phyloP scores from a whole-genome alignment of 2,329 filamentous ascomycete species.

The Hymenoscyphus fructigenus region DNA sequence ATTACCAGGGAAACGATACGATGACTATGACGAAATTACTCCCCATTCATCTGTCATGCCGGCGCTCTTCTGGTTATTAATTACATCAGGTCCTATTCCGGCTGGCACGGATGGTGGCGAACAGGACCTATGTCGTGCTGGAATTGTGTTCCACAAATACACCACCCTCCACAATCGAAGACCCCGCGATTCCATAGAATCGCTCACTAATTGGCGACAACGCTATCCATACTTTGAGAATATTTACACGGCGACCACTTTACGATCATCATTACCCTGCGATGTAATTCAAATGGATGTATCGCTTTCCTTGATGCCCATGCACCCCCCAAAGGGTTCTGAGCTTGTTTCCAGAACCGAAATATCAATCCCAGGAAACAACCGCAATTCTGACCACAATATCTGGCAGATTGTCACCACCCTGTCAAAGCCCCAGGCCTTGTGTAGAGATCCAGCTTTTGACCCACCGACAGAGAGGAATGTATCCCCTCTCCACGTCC shows the following conservation, averaged over 20 bases:
- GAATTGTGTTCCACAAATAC: slow-evolving; percentile 29
- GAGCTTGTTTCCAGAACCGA: slow-evolving; percentile 60
- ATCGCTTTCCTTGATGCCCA: slow-evolving; percentile 57
- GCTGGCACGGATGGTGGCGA: slow-evolving; percentile 24
- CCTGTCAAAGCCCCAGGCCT: slow-evolving; percentile 55
- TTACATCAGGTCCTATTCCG: slow-evolving; percentile 24
- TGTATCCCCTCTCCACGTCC: slow-evolving; percentile 20
- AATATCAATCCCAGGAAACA: slow-evolving; percentile 54
- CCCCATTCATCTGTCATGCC: slow-evolving; percentile 26
- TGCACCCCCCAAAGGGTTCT: slow-evolving; percentile 57
- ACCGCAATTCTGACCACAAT: slow-evolving; percentile 38
- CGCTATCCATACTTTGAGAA: slow-evolving; percentile 57
- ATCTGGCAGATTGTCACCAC: slow-evolving; percentile 61
- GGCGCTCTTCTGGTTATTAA: slow-evolving; percentile 32
- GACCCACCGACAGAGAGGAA: slow-evolving; percentile 34
- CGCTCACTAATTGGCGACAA: slow-evolving; percentile 56
- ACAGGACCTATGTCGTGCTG: slow-evolving; percentile 24
- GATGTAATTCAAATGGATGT: slow-evolving; percentile 63
- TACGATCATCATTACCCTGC: slow-evolving; percentile 52
- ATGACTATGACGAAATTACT: slow-evolving; percentile 21
- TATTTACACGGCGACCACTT: slow-evolving; percentile 40
- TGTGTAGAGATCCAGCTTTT: slow-evolving; percentile 35
- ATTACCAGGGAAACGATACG: slow-evolving; percentile 26
- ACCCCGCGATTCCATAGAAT: slow-evolving; percentile 45
- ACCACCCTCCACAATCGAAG: slow-evolving; percentile 23